Evolutionary conservation across 2,329 filamentous ascomycete genomes (phyloP), one percentile per base, ranked within the genome.

Genomic region (Aspergillus brasiliensis): DNA sequence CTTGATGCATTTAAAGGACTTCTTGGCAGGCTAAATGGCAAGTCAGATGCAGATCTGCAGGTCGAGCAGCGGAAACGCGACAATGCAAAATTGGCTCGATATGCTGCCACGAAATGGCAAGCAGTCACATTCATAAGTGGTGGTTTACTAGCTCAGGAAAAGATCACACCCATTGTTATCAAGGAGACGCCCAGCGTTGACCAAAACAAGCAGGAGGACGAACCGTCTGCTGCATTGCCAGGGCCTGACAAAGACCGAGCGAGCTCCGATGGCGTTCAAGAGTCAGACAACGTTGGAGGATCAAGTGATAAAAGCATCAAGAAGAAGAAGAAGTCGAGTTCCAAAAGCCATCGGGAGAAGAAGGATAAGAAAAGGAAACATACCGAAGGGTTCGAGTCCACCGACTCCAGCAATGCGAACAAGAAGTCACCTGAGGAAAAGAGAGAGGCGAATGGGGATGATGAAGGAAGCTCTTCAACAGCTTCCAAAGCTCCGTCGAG

Each of bases 1-100:
- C 83, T 98, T 38, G 91, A 93, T 72, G 90, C 89, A 17, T 92
- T 98, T 67, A 91, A 93, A 71, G 91, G 91, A 64, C 80, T 99
- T 4, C 81, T 99, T 19, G 93, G 94, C 21, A 84, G 95, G 56
- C 79, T 99, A 59, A 99, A 99, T 75, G 95, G 94, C 53, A 95
- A 92, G 75, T 88, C 85, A 21, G 89, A 94, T 51, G 85, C 81
- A n/a, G 84, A 87, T 51, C 80, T 95, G 37, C 84, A 89, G 74
- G 84, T 87, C 69, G 89, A 95, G 68, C 85, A 88, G 72, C 83
- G 86, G 69, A 83, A 84, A 49, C 82, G 88, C 66, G 84, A 90
- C 58, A 87, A 91, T 69, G 78, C 90, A 44, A 90, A 90, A 80
- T 84, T 91, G 69, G 87, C 86, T 63, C 80, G 88, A 48, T 96